These are phyloP conservation scores for Ilex asprella DNA, from an alignment of 257 asterid species.

Conservation along the genomic window DNA sequence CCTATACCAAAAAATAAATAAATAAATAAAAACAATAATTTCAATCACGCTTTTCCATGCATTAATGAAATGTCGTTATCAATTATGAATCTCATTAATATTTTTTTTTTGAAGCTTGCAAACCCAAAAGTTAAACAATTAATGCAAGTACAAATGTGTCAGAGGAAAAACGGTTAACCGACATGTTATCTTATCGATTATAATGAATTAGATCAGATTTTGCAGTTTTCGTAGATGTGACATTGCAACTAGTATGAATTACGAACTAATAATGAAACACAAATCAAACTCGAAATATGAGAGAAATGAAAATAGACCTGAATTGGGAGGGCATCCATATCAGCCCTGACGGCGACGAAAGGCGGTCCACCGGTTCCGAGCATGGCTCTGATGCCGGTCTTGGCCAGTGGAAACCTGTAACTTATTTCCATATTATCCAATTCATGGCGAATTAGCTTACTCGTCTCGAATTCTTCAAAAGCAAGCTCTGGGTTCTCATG, in stretches of 20 bases:
- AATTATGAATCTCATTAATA: background rate
- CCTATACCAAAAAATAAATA: slow-evolving; percentile 26
- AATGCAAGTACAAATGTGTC: background rate
- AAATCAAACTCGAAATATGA: background rate
- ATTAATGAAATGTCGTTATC: background rate
- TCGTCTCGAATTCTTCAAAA: slow-evolving; percentile 69
- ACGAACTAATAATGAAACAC: too few species aligned
- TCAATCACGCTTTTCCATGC: background rate
- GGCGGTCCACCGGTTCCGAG: slow-evolving; percentile 79
- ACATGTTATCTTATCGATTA: background rate
- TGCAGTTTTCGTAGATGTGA: background rate
- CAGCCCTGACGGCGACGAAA: slow-evolving; percentile 83
- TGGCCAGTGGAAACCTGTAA: slow-evolving; percentile 61
- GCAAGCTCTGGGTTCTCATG: slow-evolving; percentile 89
- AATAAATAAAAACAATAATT: background rate
- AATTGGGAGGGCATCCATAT: slow-evolving; percentile 95
- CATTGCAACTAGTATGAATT: too few species aligned
- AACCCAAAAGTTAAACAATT: background rate
- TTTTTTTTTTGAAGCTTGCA: background rate
- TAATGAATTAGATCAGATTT: background rate
- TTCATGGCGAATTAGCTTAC: slow-evolving; percentile 58
- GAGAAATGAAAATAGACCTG: slow-evolving; percentile 42
- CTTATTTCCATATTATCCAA: slow-evolving; percentile 44
- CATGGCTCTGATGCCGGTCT: slow-evolving; percentile 73
- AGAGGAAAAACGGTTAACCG: background rate